Percentiles rank a stretch among this genome's conserved stretches.
phyloP scores from a whole-genome alignment of 1,139 yeast species.

The Candida tetrigidarum region DNA sequence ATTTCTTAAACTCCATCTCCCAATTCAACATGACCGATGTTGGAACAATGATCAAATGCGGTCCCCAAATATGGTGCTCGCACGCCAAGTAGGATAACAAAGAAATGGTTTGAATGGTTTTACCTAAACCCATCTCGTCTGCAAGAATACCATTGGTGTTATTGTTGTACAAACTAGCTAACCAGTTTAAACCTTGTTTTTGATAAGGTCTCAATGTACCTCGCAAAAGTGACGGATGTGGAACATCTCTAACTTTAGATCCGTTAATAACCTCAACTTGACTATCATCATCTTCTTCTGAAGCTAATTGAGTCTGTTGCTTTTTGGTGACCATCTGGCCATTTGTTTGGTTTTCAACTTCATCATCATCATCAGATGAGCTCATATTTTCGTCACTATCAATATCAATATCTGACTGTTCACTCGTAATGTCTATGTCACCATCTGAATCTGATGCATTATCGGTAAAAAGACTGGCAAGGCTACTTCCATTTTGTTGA shows the following conservation, averaged over 20 bases:
- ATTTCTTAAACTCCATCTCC: slow-evolving; percentile 99
- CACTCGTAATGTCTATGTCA: slow-evolving; percentile 14
- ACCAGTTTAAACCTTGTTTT: slow-evolving; percentile 96
- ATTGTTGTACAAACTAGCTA: slow-evolving; percentile 90
- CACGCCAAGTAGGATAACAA: slow-evolving; percentile 88
- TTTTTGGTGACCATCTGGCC: slow-evolving; percentile 8
- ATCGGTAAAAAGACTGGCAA: slow-evolving; percentile 15
- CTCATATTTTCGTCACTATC: slow-evolving; percentile 22
- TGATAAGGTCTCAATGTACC: slow-evolving; percentile 92
- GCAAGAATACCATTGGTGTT: slow-evolving; percentile 97
- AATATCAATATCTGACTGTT: slow-evolving; percentile 20
- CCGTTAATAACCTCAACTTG: slow-evolving; percentile 37
- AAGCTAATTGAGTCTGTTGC: slow-evolving; percentile 28
- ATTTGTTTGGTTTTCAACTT: slow-evolving; percentile 19
- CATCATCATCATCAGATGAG: slow-evolving; percentile 22
- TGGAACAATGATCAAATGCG: slow-evolving; percentile 95
- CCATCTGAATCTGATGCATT: slow-evolving; percentile 11
- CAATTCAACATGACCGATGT: slow-evolving; percentile 98
- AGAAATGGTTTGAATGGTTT: slow-evolving; percentile 95
- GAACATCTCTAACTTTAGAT: slow-evolving; percentile 66
- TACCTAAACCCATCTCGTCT: slow-evolving; percentile 99
- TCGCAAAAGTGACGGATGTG: slow-evolving; percentile 66
- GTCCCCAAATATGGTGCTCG: slow-evolving; percentile 96
- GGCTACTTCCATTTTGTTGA: slow-evolving; percentile 7
- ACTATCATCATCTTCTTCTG: slow-evolving; percentile 27